Percentiles rank a stretch among this genome's conserved stretches.
These are phyloP conservation scores for Vanrija humicola DNA, from an alignment of 1,284 basidiomycete species.

Conservation along the genomic window DNA sequence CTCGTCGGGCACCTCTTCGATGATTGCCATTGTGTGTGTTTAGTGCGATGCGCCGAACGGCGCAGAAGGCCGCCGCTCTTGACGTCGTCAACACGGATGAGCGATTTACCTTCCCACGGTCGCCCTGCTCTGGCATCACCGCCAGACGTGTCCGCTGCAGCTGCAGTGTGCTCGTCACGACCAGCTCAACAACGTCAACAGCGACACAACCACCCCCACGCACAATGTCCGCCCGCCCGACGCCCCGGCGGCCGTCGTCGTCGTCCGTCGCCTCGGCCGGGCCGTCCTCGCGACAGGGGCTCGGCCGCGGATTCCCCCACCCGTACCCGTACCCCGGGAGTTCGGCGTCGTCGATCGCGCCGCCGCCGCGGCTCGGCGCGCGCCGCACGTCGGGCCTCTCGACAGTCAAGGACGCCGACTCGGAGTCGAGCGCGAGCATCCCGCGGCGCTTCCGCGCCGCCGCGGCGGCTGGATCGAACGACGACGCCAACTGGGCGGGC, in stretches of 20 bases:
- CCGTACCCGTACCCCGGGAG: no score
- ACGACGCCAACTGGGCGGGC: slow-evolving; percentile 38
- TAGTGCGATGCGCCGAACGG: neutral
- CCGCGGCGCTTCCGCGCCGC: no score
- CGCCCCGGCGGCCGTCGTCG: slow-evolving; percentile 1
- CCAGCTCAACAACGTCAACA: neutral
- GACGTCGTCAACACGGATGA: neutral
- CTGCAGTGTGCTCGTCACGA: neutral
- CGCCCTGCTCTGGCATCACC: no score
- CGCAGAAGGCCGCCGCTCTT: no score
- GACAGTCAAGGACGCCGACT: no score
- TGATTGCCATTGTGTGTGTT: slow-evolving; percentile 28
- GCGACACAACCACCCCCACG: neutral
- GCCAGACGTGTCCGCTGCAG: no score
- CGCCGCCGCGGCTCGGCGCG: no score
- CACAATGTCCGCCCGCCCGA: slow-evolving; percentile 1
- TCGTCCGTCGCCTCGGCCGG: neutral
- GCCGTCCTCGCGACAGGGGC: neutral
- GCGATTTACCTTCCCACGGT: slow-evolving; percentile 14
- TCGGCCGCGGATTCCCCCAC: no score
- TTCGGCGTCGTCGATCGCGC: no score
- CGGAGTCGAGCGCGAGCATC: no score
- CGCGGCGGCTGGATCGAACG: no score
- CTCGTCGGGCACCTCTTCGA: slow-evolving; percentile 31
- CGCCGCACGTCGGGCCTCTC: no score